Percentiles rank a stretch among this genome's conserved stretches.
Evolutionary conservation across 768 basidiomycete genomes (phyloP).

Genomic region (Lactarius sp.): DNA sequence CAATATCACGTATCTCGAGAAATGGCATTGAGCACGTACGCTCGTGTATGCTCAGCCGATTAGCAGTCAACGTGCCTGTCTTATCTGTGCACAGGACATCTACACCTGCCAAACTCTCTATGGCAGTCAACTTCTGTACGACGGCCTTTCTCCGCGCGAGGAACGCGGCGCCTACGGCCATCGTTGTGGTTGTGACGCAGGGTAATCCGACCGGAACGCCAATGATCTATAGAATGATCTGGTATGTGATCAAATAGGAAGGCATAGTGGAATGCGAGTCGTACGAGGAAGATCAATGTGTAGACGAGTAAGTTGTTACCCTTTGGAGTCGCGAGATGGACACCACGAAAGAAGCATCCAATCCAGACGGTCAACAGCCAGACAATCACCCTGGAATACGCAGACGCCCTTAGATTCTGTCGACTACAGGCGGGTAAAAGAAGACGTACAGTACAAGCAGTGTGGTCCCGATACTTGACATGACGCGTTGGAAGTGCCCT

Average conservation of each 20-base stretch:
- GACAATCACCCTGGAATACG: constrained; percentile 33
- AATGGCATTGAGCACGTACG: constrained; percentile 24
- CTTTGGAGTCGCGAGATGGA: constrained; percentile 37
- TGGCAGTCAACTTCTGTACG: constrained; percentile 47
- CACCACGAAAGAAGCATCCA: constrained; percentile 39
- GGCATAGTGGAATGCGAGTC: background rate
- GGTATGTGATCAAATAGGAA: background rate
- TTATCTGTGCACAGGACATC: constrained; percentile 43
- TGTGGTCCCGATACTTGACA: constrained; percentile 40
- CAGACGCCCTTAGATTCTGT: background rate
- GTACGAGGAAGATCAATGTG: constrained; percentile 38
- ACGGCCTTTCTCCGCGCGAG: constrained; percentile 41
- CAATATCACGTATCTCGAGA: background rate
- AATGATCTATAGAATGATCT: constrained; percentile 33
- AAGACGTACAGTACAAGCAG: constrained; percentile 36
- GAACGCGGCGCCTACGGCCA: constrained; percentile 44
- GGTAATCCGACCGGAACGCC: constrained; percentile 48
- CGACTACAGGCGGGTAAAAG: background rate
- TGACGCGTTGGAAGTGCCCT: constrained; percentile 45
- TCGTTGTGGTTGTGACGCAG: constrained; percentile 39
- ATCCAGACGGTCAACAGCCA: constrained; percentile 44
- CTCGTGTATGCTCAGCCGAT: constrained; percentile 45
- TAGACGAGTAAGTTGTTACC: constrained; percentile 45
- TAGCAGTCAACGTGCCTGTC: constrained; percentile 46
- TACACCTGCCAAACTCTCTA: constrained; percentile 47